Base-by-base conservation (phyloP, 441 rosid species). In the Populus hybrid region DNA sequence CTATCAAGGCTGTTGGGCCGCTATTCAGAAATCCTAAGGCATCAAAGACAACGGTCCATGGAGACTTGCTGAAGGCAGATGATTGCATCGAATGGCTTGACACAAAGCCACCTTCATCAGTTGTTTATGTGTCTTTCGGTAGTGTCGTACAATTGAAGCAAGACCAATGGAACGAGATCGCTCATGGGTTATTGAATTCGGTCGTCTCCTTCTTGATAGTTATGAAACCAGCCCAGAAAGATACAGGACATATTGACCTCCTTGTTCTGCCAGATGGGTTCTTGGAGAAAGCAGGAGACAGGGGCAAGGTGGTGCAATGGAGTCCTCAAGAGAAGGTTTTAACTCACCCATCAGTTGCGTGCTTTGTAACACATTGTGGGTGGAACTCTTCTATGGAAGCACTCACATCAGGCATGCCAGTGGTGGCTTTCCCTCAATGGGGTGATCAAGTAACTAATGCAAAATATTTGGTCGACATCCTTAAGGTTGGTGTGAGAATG, bases 331-430 rank as follows among this genome's bases (percentile, higher is more conserved):
- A 91, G 81, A 82, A 85, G 74, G 97, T 93, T 14, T 70, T 94
- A 40, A 81, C 86, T 71, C 98, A 94, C 79, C 86, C 89, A 9
- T 84, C 95, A 0, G 81, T 90, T 36, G 87, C 88, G 1, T 89
- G 94, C 80, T 94, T 94, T 53, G 84, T 91, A 20, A 89, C 95
- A 0, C 97, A 93, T 63, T 94, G 98, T 64, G 95, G 98, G 7
- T 94, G 98, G 98, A 91, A 91, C 84, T 94, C 98, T 3, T 82
- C 96, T 0, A 83, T 92, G 87, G 97, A 94, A 79, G 87, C 97
- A 12, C 65, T 94, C 26, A 73, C 93, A 1, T 81, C 83, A 0
- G 96, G 97, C 1, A 77, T 90, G 75, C 94, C 95, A 0, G 87
- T 92, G 40, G 79, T 94, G 38, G 90, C 90, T 21, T 91, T 84